These are phyloP conservation scores for Linderniella brevidens DNA, from an alignment of 257 asterid genomes.

Conservation along the genomic window DNA sequence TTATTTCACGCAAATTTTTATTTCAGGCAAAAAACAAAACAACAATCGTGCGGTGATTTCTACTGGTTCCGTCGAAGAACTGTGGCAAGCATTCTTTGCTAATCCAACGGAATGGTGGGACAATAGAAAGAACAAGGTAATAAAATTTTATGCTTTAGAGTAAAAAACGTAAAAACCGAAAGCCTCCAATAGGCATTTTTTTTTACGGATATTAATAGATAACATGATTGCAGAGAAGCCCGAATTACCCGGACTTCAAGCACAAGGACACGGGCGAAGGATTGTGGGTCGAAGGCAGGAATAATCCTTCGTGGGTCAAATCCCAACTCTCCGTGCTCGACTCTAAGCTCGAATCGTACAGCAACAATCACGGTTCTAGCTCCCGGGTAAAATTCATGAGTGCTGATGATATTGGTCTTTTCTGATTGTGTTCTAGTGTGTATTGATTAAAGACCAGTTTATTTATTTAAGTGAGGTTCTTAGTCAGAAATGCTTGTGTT, in stretches of 20 bases:
- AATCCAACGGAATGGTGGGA: constrained; percentile 98
- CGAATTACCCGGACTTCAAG: constrained; percentile 94
- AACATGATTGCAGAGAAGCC: constrained; percentile 46
- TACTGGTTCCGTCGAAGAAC: constrained; percentile 61
- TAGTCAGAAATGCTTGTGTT: too few relatives aligned
- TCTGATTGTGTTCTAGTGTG: constrained; percentile 12
- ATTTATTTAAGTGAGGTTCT: too few relatives aligned
- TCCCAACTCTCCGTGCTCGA: constrained; percentile 79
- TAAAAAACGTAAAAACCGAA: neutral
- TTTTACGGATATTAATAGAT: neutral
- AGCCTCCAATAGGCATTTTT: neutral
- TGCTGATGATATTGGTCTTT: constrained; percentile 37
- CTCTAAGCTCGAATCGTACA: constrained; percentile 51
- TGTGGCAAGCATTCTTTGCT: constrained; percentile 97
- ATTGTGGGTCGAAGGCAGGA: constrained; percentile 77
- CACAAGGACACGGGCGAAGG: constrained; percentile 96
- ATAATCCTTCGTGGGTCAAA: constrained; percentile 84
- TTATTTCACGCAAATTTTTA: constrained; percentile 2
- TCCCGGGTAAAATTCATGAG: constrained; percentile 29
- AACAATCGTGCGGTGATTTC: constrained; percentile 21
- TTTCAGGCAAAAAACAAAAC: constrained; percentile 46
- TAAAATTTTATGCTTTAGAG: neutral
- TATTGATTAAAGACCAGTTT: too few relatives aligned
- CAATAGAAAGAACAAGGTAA: constrained; percentile 89
- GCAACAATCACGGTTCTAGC: constrained; percentile 39